phyloP scores from a whole-genome alignment of 2,329 filamentous ascomycete genomes.

The Corinectria fuckeliana region DNA sequence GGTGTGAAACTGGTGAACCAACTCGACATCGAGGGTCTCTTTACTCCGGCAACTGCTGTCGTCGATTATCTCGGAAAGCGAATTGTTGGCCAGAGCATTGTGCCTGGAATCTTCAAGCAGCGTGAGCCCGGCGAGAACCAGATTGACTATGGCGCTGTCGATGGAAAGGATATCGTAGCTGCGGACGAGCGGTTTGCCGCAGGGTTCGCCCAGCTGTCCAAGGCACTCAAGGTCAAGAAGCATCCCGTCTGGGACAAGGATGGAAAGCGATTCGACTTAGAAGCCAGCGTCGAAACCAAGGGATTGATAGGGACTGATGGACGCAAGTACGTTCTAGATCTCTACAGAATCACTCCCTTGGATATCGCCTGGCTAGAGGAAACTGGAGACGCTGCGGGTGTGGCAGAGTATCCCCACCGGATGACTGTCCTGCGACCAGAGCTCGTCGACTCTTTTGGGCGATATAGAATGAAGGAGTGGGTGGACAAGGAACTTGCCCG shows the following conservation, averaged over 20 bases:
- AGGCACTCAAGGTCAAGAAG: conserved; percentile 88
- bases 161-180: conserved; percentile 94
- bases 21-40: conserved; percentile 91
- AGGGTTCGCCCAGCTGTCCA: conserved; percentile 89
- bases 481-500: conserved; percentile 79
- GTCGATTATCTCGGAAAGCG: conserved; percentile 97
- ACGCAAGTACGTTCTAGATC: conserved; percentile 94
- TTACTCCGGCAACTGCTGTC: conserved; percentile 94
- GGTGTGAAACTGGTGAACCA: conserved; percentile 97
- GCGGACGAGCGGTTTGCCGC: conserved; percentile 85
- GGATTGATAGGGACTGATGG: conserved; percentile 96
- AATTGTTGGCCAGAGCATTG: conserved; percentile 96
- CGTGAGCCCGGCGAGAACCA: conserved; percentile 97
- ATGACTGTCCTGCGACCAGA: conserved; percentile 95
- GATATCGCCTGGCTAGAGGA: conserved; percentile 93
- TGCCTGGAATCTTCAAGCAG: conserved; percentile 99
- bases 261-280: conserved; percentile 84
- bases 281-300: conserved; percentile 97
- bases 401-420: conserved; percentile 80
- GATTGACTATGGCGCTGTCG: conserved; percentile 97
- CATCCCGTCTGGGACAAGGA: conserved; percentile 99
- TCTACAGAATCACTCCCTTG: conserved; percentile 92
- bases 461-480: conserved; percentile 87
- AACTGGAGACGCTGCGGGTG: conserved; percentile 53
- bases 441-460: conserved; percentile 84